phyloP scores from a whole-genome alignment of 257 asterid species.

The Petunia secreta region DNA sequence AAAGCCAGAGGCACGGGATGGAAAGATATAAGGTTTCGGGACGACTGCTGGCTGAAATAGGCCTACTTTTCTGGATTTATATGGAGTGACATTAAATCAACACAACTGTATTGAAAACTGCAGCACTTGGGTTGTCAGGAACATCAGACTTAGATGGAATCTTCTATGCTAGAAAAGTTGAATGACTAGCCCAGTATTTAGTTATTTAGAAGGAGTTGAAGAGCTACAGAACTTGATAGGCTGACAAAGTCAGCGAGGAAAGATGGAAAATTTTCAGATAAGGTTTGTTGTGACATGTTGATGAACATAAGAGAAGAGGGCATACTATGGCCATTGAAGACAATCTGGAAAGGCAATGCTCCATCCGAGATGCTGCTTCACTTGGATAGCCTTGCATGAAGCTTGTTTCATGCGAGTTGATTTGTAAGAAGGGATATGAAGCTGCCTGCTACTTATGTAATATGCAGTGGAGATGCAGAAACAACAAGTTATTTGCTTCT shows the following conservation, averaged over 20 bases:
- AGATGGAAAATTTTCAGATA: neutral
- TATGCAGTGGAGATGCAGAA: slow-evolving; percentile 17
- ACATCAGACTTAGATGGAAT: neutral
- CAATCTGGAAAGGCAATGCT: too few species aligned
- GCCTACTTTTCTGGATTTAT: neutral
- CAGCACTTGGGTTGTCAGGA: neutral
- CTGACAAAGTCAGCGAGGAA: neutral
- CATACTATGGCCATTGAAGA: too few species aligned
- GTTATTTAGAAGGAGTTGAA: neutral
- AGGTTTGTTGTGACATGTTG: too few species aligned
- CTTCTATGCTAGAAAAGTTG: neutral
- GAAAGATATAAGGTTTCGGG: too few species aligned
- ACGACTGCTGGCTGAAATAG: neutral
- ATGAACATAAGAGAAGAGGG: too few species aligned
- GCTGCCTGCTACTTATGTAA: neutral
- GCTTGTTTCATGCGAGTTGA: neutral
- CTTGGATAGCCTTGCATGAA: neutral
- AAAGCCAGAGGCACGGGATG: too few species aligned
- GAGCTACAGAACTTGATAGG: neutral
- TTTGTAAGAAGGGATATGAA: slow-evolving; percentile 15
- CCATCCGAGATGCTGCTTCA: too few species aligned
- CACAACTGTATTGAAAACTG: neutral
- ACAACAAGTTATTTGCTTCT: neutral
- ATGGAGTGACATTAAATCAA: neutral
- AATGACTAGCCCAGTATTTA: neutral